Evolutionary conservation across 2,329 filamentous ascomycete species (phyloP).

Genomic region (Tolypocladium tundrense): DNA sequence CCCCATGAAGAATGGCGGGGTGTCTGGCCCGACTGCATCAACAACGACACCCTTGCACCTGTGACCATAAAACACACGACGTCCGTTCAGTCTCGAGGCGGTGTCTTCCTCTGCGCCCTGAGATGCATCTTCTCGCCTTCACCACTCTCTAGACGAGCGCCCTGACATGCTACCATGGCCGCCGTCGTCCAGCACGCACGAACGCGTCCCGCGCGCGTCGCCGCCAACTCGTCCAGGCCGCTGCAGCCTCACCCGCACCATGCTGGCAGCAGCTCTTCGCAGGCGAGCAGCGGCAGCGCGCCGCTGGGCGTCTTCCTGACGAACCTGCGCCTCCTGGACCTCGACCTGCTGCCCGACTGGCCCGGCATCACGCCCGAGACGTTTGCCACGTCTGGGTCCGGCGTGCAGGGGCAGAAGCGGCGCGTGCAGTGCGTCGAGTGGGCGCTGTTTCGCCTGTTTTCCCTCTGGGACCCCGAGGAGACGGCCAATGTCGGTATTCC

Average conservation of each 20-base stretch:
- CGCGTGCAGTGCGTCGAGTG: slow-evolving; percentile 79
- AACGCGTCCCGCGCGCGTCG: slow-evolving; percentile 1
- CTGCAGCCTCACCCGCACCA: background rate
- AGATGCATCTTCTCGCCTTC: background rate
- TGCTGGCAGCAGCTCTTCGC: background rate
- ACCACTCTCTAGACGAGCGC: background rate
- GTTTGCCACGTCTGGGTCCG: slow-evolving; percentile 53
- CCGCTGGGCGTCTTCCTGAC: slow-evolving; percentile 52
- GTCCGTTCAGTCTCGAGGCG: background rate
- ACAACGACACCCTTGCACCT: background rate
- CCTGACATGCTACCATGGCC: slow-evolving; percentile 5
- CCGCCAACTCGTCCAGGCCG: slow-evolving; percentile 1
- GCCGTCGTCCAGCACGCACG: slow-evolving; percentile 4
- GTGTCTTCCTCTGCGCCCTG: background rate
- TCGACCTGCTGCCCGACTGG: slow-evolving; percentile 71
- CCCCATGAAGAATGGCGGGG: background rate
- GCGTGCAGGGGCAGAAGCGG: slow-evolving; percentile 66
- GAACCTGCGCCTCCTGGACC: slow-evolving; percentile 72
- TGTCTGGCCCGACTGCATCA: background rate
- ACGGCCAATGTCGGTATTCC: slow-evolving; percentile 52
- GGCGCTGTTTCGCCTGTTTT: slow-evolving; percentile 80
- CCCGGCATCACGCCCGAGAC: slow-evolving; percentile 61
- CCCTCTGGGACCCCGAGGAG: slow-evolving; percentile 69
- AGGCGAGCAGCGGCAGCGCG: background rate
- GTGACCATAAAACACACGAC: background rate